Percentiles rank a stretch among this genome's conserved stretches.
Conservation (phyloP, 2,329 filamentous ascomycete genomes). For the Penicillium sp. region DNA sequence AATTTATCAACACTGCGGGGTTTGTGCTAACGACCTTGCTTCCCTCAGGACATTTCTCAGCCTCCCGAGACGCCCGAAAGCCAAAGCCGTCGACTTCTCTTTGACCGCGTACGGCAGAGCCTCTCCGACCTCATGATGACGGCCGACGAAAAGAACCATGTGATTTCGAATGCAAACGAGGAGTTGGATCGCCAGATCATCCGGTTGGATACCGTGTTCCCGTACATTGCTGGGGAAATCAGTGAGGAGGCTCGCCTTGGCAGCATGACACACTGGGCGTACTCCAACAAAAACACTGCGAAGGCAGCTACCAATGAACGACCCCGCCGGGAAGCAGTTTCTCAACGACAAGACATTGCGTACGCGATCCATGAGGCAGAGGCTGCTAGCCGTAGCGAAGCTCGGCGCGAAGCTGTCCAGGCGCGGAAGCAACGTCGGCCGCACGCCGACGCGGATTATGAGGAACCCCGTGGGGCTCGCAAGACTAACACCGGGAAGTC, state of each 20-base stretch:
- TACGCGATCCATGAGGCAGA: constrained; percentile 80
- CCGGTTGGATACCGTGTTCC: constrained; percentile 85
- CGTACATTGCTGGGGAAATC: constrained; percentile 84
- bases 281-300: constrained; percentile 73
- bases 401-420: constrained; percentile 78
- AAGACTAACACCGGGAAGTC: constrained; percentile 66
- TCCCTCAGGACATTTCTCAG: constrained; percentile 32
- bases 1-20: not conserved
- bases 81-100: constrained; percentile 65
- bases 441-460: constrained; percentile 77
- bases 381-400: constrained; percentile 80
- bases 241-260: constrained; percentile 94
- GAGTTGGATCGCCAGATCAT: constrained; percentile 82
- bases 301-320: constrained; percentile 68
- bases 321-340: constrained; percentile 76
- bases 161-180: constrained; percentile 89
- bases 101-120: constrained; percentile 75
- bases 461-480: constrained; percentile 59
- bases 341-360: constrained; percentile 66
- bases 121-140: constrained; percentile 86
- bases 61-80: constrained; percentile 40
- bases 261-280: constrained; percentile 92
- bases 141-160: constrained; percentile 96
- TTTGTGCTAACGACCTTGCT: not conserved
- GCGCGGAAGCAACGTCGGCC: constrained; percentile 76